Evolutionary conservation across 768 basidiomycete species (phyloP).

Genomic region (Boletus sensibilis): DNA sequence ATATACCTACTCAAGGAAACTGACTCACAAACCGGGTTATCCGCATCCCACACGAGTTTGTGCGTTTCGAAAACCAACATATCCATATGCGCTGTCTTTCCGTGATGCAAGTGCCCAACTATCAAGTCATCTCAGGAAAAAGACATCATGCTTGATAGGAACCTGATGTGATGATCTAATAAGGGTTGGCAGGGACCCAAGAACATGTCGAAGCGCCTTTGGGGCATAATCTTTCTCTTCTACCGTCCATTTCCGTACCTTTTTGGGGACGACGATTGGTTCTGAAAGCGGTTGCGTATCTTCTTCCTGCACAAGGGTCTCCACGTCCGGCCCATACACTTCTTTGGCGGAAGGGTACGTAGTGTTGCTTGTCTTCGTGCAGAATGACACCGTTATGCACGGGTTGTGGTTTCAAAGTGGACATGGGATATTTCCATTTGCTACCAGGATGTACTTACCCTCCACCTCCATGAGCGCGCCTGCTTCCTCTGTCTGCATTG

Average conservation of each 20-base stretch:
- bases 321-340: constrained; percentile 93
- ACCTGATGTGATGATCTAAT: constrained; percentile 48
- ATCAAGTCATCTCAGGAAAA: constrained; percentile 94
- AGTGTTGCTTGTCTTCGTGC: constrained; percentile 96
- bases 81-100: constrained; percentile 95
- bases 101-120: constrained; percentile 96
- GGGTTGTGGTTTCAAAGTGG: constrained; percentile 51
- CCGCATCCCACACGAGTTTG: constrained; percentile 90
- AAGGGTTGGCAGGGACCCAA: constrained; percentile 3
- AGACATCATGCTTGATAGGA: constrained; percentile 84
- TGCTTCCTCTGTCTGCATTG: constrained; percentile 53
- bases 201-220: constrained; percentile 84
- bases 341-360: constrained; percentile 87
- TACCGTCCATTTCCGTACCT: constrained; percentile 90
- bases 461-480: constrained; percentile 83
- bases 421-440: background rate
- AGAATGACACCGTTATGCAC: constrained; percentile 80
- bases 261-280: constrained; percentile 93
- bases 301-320: constrained; percentile 97
- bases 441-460: constrained; percentile 44
- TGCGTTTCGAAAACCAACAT: constrained; percentile 98
- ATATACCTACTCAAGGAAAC: constrained; percentile 6
- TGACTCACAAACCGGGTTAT: constrained; percentile 65
- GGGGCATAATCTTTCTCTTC: constrained; percentile 93
- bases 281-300: constrained; percentile 94